Evolutionary conservation across 2,329 filamentous ascomycete species (phyloP), one percentile per base, ranked within the genome.

Genomic region (Botrytis aclada): DNA sequence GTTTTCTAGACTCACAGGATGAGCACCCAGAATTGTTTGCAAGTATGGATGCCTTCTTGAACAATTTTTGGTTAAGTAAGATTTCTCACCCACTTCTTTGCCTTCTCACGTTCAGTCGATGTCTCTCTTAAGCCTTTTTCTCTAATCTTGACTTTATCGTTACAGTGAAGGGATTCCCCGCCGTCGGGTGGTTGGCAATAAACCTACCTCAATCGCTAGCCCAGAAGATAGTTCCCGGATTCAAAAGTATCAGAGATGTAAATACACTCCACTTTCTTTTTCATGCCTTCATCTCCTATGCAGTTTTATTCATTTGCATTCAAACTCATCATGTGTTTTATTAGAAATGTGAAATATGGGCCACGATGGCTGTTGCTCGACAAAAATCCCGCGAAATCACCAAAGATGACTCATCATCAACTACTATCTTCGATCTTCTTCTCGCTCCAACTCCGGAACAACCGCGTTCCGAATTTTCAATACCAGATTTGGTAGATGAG

Each of bases 271-370:
- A 37, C 0, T 25, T n/a, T n/a, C 29, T 25, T 12, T 7, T 39
- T 25, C 2, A 12, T 20, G 4, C n/a, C 3, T n/a, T 10, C n/a
- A 14, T 18, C 10, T 22, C 2, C 12, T 29, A 54, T n/a, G 1
- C 12, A n/a, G 0, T 3, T 2, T n/a, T 16, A 16, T 54, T 54
- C 2, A 16, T 37, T 22, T 16, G 0, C 0, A 14, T 54, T 39
- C 43, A 29, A 16, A 22, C 64, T 54, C 14, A 67, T 3, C 22
- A 51, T 0, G 10, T 22, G 7, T 43, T 8, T 14, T 2, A 6
- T 18, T 18, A 70, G 67, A 43, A 70, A 25, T 70, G 54, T 16
- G 39, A 8, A 22, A 58, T n/a, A 47, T 70, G 67, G 51, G 67
- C 29, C 1, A 18, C 29, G 18, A 20, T 25, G 6, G n/a, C 67